phyloP scores from a whole-genome alignment of 345 rosid genomes.

The Durio zibethinus region DNA sequence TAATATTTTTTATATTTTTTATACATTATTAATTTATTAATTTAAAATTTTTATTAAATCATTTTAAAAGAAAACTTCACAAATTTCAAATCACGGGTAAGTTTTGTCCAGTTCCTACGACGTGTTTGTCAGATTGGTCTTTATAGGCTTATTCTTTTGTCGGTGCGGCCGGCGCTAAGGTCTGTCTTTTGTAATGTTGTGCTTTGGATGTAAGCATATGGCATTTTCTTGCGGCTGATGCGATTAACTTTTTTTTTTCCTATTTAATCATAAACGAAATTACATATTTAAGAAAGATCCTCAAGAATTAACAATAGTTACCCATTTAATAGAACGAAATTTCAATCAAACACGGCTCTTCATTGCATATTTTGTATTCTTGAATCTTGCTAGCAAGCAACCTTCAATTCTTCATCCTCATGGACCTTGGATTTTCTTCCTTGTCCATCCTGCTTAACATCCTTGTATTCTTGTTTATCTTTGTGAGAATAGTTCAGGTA shows the following conservation, averaged over 20 bases:
- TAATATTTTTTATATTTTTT: too few species aligned
- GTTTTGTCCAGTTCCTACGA: too few species aligned
- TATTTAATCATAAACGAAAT: too few species aligned
- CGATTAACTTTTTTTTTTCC: too few species aligned
- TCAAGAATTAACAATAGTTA: neutral
- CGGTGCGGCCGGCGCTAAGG: neutral
- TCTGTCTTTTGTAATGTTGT: neutral
- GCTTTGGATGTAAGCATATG: neutral
- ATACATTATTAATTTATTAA: too few species aligned
- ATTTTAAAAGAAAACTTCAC: too few species aligned
- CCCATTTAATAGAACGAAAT: neutral
- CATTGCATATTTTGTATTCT: neutral
- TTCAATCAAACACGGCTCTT: neutral
- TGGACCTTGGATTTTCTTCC: slow-evolving; percentile 7
- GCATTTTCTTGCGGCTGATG: neutral
- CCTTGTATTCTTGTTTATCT: slow-evolving; percentile 18
- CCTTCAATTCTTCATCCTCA: neutral
- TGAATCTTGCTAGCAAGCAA: neutral
- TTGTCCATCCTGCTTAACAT: slow-evolving; percentile 7
- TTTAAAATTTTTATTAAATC: too few species aligned
- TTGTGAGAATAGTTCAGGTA: neutral
- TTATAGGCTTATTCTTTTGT: neutral
- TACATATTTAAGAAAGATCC: too few species aligned
- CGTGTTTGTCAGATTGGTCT: too few species aligned
- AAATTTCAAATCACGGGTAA: too few species aligned